These are phyloP conservation scores for Neostapfia colusana DNA, from an alignment of 176 grass and related monocot genomes.

Conservation along the genomic window DNA sequence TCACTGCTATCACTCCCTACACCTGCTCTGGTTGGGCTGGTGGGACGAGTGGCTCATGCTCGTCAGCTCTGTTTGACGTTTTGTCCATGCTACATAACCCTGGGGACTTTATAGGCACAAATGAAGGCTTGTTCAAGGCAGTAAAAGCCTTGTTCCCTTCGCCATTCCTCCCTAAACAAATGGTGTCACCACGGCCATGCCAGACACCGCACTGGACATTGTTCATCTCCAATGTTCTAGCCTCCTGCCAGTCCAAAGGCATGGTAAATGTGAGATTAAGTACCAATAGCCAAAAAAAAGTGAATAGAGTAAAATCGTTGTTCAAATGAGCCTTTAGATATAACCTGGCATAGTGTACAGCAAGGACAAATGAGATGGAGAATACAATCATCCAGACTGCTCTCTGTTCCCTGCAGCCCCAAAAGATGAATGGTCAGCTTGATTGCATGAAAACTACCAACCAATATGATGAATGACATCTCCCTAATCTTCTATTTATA, in stretches of 20 bases:
- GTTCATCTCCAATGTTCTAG: conserved; percentile 94
- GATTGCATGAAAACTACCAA: conserved; percentile 3
- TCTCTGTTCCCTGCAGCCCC: conserved; percentile 70
- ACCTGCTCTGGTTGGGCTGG: conserved; percentile 39
- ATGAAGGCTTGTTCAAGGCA: conserved; percentile 51
- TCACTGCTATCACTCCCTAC: conserved; percentile 1
- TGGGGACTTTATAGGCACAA: conserved; percentile 67
- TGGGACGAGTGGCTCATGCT: conserved; percentile 53
- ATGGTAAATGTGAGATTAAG: conserved; percentile 23
- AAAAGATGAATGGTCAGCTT: conserved; percentile 25
- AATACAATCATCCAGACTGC: conserved; percentile 84
- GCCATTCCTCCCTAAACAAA: conserved; percentile 65
- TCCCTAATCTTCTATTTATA: neutral
- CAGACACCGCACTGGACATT: conserved; percentile 93
- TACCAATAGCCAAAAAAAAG: neutral
- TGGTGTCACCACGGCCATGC: conserved; percentile 91
- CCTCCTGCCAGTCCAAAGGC: conserved; percentile 61
- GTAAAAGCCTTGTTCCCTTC: conserved; percentile 66
- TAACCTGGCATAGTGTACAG: conserved; percentile 90
- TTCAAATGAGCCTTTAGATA: neutral
- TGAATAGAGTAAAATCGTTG: neutral
- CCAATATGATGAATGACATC: neutral
- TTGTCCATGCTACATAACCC: conserved; percentile 83
- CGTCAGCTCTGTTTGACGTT: conserved; percentile 37
- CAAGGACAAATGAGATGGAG: conserved; percentile 91